Percentiles rank a stretch among this genome's conserved stretches.
Conservation (phyloP, 495 filamentous ascomycete genomes). For the Rusavskia elegans region DNA sequence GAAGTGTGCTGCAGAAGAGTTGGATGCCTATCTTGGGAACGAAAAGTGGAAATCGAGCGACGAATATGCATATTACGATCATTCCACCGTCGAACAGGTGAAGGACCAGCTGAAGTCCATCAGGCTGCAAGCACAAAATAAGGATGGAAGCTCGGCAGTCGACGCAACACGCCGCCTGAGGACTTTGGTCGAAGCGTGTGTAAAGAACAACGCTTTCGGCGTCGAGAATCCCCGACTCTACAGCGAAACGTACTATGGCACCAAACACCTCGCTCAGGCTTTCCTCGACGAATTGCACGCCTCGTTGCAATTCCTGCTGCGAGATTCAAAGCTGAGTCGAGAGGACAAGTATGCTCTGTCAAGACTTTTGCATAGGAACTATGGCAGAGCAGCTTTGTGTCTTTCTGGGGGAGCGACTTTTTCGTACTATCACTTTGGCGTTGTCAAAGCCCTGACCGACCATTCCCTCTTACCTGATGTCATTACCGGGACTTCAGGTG, state of each 20-base stretch:
- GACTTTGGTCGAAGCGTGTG: constrained; percentile 65
- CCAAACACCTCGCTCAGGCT: constrained; percentile 77
- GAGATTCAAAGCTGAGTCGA: constrained; percentile 44
- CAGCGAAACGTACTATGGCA: constrained; percentile 91
- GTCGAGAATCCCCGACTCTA: constrained; percentile 91
- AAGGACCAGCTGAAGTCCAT: constrained; percentile 51
- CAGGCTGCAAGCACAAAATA: constrained; percentile 40
- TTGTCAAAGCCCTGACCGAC: constrained; percentile 80
- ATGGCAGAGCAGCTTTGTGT: constrained; percentile 81
- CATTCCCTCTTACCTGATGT: constrained; percentile 76
- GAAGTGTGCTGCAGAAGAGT: constrained; percentile 55
- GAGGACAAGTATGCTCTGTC: constrained; percentile 73
- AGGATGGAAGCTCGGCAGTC: constrained; percentile 13
- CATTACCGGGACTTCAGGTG: constrained; percentile 90
- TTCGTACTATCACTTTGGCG: constrained; percentile 93
- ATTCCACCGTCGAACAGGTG: constrained; percentile 60
- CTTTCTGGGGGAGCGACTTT: constrained; percentile 90
- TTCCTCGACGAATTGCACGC: constrained; percentile 61
- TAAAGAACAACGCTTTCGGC: constrained; percentile 94
- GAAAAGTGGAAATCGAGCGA: constrained; percentile 74
- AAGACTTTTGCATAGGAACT: constrained; percentile 80
- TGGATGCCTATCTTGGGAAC: constrained; percentile 73
- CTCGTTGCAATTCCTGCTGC: constrained; percentile 49
- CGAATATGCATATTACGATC: constrained; percentile 91
- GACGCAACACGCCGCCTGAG: constrained; percentile 48